Conservation (phyloP, 352 stramenopile species). For the Thalassiosira livingstoniorum region DNA sequence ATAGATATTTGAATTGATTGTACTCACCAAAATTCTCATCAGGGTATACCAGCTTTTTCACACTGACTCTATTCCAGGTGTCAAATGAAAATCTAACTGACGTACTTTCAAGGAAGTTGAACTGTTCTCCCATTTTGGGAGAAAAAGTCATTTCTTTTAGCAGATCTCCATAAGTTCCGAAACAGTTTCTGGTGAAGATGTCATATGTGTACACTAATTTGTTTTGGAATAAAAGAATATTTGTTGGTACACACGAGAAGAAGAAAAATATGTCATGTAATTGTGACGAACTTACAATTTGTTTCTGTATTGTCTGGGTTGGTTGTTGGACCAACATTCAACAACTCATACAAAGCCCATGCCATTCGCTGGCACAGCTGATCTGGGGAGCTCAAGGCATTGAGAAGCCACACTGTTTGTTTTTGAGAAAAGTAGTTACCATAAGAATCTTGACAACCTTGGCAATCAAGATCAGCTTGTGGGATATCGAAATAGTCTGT, state of each 20-base stretch:
- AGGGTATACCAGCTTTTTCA: conserved; percentile 26
- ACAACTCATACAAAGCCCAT: conserved; percentile 57
- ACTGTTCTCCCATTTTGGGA: conserved; percentile 64
- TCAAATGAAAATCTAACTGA: conserved; percentile 50
- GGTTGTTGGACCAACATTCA: conserved; percentile 43
- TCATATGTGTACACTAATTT: conserved; percentile 66
- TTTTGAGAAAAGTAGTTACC: conserved; percentile 32
- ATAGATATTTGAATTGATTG: neutral
- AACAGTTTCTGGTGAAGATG: conserved; percentile 75
- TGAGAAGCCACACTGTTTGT: conserved; percentile 58
- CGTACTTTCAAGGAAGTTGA: conserved; percentile 48
- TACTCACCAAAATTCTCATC: conserved; percentile 70
- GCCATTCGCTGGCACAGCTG: conserved; percentile 78
- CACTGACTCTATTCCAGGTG: neutral
- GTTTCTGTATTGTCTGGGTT: conserved; percentile 67
- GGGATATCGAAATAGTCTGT: conserved; percentile 70
- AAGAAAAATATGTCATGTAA: neutral
- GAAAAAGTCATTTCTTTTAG: conserved; percentile 68
- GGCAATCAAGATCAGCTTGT: conserved; percentile 59
- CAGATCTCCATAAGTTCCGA: conserved; percentile 71
- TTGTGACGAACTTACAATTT: conserved; percentile 31
- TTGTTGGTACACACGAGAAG: neutral
- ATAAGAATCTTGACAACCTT: conserved; percentile 42
- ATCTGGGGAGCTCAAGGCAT: conserved; percentile 60
- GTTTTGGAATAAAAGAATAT: conserved; percentile 23